phyloP scores from a whole-genome alignment of 2,329 filamentous ascomycete genomes.

The Phaeomoniella chlamydospora region DNA sequence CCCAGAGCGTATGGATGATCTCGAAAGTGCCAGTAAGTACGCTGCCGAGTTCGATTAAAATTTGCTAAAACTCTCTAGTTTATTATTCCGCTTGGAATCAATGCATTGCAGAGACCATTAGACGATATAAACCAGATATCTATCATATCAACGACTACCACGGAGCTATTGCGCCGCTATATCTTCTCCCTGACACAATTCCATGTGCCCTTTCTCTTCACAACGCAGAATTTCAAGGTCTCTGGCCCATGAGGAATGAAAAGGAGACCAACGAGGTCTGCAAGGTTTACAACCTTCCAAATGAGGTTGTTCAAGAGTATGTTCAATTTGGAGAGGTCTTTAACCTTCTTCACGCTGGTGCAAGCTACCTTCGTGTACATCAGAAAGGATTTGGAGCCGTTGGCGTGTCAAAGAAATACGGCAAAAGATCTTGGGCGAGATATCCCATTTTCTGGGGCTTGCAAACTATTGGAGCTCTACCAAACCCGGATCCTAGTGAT shows the following conservation, averaged over 20 bases:
- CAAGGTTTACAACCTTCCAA: conserved; percentile 37
- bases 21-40: conserved; percentile 32
- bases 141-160: conserved; percentile 45
- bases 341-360: conserved; percentile 42
- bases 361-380: conserved; percentile 42
- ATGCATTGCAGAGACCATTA: conserved; percentile 42
- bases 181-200: conserved; percentile 39
- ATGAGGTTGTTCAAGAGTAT: conserved; percentile 37
- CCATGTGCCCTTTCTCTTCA: conserved; percentile 41
- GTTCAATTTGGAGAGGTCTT: conserved; percentile 46
- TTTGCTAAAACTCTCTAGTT: conserved; percentile 16
- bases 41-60: neutral
- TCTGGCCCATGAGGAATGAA: conserved; percentile 41
- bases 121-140: conserved; percentile 34
- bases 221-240: conserved; percentile 46
- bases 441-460: conserved; percentile 48
- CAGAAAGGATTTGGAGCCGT: conserved; percentile 45
- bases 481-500: conserved; percentile 43
- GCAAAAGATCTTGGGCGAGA: conserved; percentile 39
- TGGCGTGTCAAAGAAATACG: conserved; percentile 44
- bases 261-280: conserved; percentile 40
- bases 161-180: conserved; percentile 37
- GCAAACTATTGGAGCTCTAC: conserved; percentile 36
- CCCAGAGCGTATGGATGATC: conserved; percentile 44
- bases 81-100: conserved; percentile 48